Evolutionary conservation across 352 stramenopile genomes (phyloP).

Genomic region (Phytophthora megakarya): DNA sequence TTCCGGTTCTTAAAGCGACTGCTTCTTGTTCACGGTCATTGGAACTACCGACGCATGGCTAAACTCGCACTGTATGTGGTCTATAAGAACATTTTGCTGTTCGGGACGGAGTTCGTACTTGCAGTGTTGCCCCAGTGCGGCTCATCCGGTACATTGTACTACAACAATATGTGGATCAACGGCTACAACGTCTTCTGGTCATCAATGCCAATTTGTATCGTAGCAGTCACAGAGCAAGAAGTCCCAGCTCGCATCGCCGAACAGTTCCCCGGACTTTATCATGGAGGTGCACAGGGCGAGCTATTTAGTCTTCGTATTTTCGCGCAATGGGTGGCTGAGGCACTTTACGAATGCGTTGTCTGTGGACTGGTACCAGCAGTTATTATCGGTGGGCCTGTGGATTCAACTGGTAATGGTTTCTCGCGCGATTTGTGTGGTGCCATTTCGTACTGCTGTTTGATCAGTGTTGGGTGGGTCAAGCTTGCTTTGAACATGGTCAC

Average conservation of each 20-base stretch:
- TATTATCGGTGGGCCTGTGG: constrained; percentile 56
- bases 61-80: constrained; percentile 98
- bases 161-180: constrained; percentile 92
- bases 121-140: constrained; percentile 70
- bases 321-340: constrained; percentile 78
- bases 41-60: constrained; percentile 97
- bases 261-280: constrained; percentile 82
- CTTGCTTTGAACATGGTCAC: constrained; percentile 85
- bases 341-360: constrained; percentile 76
- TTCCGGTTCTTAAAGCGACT: constrained; percentile 97
- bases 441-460: constrained; percentile 81
- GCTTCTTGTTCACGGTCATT: constrained; percentile 98
- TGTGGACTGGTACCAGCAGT: constrained; percentile 70
- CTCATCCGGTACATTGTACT: constrained; percentile 82
- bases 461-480: constrained; percentile 81
- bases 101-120: constrained; percentile 87
- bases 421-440: constrained; percentile 74
- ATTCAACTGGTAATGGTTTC: constrained; percentile 65
- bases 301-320: constrained; percentile 86
- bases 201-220: constrained; percentile 89
- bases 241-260: constrained; percentile 71
- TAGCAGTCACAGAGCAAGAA: constrained; percentile 86
- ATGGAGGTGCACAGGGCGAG: constrained; percentile 75
- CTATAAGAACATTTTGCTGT: constrained; percentile 98
- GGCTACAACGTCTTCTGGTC: constrained; percentile 98